Percentiles rank a stretch among this genome's conserved stretches.
phyloP scores from a whole-genome alignment of 2,329 filamentous ascomycete genomes.

The Botrytis sinoallii region DNA sequence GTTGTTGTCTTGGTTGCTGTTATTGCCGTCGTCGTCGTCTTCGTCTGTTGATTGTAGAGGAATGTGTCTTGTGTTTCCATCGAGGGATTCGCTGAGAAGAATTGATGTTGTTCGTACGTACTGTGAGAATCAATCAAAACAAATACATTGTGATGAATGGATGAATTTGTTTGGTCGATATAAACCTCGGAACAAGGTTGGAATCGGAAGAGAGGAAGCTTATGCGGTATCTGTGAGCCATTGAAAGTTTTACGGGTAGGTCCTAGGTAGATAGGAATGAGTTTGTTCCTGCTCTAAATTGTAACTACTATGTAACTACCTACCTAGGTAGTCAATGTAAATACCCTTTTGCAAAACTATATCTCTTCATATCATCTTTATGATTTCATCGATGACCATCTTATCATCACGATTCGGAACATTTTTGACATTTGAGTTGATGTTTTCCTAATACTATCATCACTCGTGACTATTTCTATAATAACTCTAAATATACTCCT shows the following conservation, averaged over 20 bases:
- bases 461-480: background rate
- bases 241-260: background rate
- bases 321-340: background rate
- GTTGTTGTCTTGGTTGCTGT: background rate
- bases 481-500: background rate
- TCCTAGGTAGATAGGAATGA: background rate
- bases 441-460: background rate
- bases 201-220: background rate
- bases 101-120: background rate
- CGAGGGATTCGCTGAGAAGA: background rate
- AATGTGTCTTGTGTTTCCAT: background rate
- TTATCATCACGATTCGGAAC: background rate
- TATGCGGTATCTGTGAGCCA: background rate
- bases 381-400: background rate
- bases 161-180: background rate
- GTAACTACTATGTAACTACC: background rate
- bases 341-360: background rate
- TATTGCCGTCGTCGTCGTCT: background rate
- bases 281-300: constrained; percentile 4
- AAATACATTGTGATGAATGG: background rate
- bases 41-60: background rate
- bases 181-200: background rate
- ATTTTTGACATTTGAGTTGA: background rate
- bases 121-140: background rate
- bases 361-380: background rate